Base-by-base conservation (phyloP, 2,329 filamentous ascomycete species). In the Arachnomyces sp. region DNA sequence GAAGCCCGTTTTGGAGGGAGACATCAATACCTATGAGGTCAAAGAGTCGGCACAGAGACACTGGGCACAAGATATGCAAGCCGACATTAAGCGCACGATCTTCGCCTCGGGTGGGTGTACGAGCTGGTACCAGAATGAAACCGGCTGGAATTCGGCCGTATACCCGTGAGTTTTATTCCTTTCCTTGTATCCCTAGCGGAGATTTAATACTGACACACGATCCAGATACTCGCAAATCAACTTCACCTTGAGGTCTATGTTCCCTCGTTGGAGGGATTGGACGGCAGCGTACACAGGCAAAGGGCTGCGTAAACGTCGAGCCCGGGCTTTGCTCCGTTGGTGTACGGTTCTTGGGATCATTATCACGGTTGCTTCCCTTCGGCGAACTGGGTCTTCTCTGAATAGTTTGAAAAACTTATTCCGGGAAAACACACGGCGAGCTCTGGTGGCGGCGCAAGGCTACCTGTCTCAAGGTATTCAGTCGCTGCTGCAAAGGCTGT, bases 251-350 rank as follows among this genome's bases (percentile, higher is more conserved):
- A 56, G 68, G 8, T 76, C 71, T 55, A 66, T 63, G 45, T 77
- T 75, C 46, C 73, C 73, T 2, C 66, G 60, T 16, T 77, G 71
- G 69, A 57, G 48, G n/a, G 65, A 78, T 45, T 78, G 73, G 74
- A 63, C 68, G 13, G 65, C 73, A 12, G 61, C 57, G 28, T 73
- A 73, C 39, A 77, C 74, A 2, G 48, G 45, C 7, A 72, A 71
- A 45, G 74, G 74, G 0, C 47, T 66, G 0, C 33, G 56, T 8
- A 62, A 61, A 44, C 59, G 52, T 13, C 42, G 52, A 7, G 16
- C 53, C 9, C 39, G 42, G 15, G 40, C 41, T 30, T 28, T 49
- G 4, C 9, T 57, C 7, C 53, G 48, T 15, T 34, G 51, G 2
- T 43, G 55, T 9, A 13, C 49, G 1, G 21, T 60, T 4, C 8